Percentiles rank a stretch among this genome's conserved stretches.
These are phyloP conservation scores for Singerocomus inundabilis DNA, from an alignment of 1,284 basidiomycete species.

Conservation along the genomic window DNA sequence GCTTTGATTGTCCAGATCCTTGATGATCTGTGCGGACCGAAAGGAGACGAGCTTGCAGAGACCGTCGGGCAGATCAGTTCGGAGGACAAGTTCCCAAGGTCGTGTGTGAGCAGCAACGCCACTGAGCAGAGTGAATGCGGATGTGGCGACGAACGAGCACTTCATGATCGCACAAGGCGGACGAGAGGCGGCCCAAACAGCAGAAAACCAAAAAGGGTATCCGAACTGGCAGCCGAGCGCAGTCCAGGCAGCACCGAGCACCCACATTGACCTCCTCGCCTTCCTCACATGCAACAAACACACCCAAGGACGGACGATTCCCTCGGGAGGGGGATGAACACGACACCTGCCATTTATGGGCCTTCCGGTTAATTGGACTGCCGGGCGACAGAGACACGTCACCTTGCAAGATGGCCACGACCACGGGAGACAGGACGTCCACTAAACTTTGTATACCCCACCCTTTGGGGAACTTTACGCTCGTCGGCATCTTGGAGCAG, in stretches of 20 bases:
- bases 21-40: constrained; percentile 19
- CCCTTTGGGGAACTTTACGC: constrained; percentile 44
- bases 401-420: constrained; percentile 25
- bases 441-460: constrained; percentile 60
- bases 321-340: constrained; percentile 9
- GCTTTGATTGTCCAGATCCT: constrained; percentile 15
- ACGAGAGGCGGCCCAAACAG: constrained; percentile 8
- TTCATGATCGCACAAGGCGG: constrained; percentile 23
- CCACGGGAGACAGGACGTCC: constrained; percentile 37
- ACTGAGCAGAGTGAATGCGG: constrained; percentile 2
- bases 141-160: background rate
- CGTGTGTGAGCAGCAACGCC: constrained; percentile 6
- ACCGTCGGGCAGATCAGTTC: constrained; percentile 12
- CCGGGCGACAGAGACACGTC: background rate
- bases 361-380: background rate
- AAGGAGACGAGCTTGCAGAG: constrained; percentile 23
- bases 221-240: background rate
- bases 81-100: constrained; percentile 27
- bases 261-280: no score
- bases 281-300: no score
- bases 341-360: constrained; percentile 29
- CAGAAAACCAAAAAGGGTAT: constrained; percentile 3
- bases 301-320: background rate
- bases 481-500: constrained; percentile 68
- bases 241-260: background rate